These are phyloP conservation scores for Solanum hybrid DNA, from an alignment of 305 asterid species.

Conservation along the genomic window DNA sequence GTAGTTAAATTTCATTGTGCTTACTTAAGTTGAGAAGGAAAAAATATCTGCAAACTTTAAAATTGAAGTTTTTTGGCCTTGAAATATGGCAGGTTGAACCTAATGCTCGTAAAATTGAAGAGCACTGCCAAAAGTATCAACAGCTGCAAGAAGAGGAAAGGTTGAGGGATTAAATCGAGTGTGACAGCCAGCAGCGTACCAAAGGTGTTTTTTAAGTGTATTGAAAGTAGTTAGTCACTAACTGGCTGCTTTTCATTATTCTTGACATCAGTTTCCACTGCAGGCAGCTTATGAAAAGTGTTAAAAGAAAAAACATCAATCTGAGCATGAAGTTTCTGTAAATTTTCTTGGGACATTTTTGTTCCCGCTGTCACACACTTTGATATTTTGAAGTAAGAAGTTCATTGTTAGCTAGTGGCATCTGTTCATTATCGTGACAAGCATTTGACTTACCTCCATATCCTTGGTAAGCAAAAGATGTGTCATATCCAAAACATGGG, in stretches of 20 bases:
- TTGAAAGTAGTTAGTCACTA: not conserved
- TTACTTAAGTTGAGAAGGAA: not conserved
- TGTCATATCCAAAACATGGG: too few species aligned
- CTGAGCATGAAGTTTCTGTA: not conserved
- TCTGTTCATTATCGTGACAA: not conserved
- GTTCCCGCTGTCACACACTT: not conserved
- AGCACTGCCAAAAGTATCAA: slow-evolving; percentile 59
- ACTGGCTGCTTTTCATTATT: not conserved
- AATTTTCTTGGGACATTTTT: not conserved
- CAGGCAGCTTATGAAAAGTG: not conserved
- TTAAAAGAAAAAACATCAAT: not conserved
- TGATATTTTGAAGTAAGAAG: not conserved
- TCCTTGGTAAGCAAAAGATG: too few species aligned
- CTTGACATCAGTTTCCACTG: not conserved
- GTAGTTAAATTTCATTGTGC: not conserved
- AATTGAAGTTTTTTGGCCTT: not conserved
- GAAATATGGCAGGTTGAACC: slow-evolving; percentile 53
- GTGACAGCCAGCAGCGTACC: slow-evolving; percentile 26
- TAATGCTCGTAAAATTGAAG: slow-evolving; percentile 54
- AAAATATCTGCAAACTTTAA: not conserved
- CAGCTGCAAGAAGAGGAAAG: slow-evolving; percentile 43
- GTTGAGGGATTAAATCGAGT: slow-evolving; percentile 25
- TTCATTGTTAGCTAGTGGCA: not conserved
- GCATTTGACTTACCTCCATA: too few species aligned
- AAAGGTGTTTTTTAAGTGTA: slow-evolving; percentile 15